These are phyloP conservation scores for Citrus trifoliata DNA, from an alignment of 345 rosid genomes.

Conservation along the genomic window DNA sequence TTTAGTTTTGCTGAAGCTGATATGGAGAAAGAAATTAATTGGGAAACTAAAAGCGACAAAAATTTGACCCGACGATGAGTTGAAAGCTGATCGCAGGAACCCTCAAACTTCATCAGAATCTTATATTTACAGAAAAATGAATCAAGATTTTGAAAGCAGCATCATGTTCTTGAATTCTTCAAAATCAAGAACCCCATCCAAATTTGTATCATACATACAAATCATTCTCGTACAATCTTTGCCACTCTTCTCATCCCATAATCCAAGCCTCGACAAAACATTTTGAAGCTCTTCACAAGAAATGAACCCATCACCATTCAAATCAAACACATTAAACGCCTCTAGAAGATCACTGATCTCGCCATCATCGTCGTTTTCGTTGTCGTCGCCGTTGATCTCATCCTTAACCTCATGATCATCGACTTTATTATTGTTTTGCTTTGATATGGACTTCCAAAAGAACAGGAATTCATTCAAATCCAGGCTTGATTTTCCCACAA, in stretches of 20 bases:
- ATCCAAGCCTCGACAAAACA: slow-evolving; percentile 59
- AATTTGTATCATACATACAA: slow-evolving; percentile 51
- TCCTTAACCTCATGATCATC: neutral
- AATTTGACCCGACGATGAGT: too few relatives aligned
- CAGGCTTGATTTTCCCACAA: slow-evolving; percentile 60
- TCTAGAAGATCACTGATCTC: slow-evolving; percentile 30
- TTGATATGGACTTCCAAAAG: slow-evolving; percentile 48
- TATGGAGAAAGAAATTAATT: too few relatives aligned
- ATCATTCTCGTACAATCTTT: slow-evolving; percentile 73
- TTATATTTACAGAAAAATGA: too few relatives aligned
- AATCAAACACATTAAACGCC: slow-evolving; percentile 74
- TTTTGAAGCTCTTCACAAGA: slow-evolving; percentile 65
- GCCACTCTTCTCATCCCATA: slow-evolving; percentile 52
- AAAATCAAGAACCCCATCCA: slow-evolving; percentile 74
- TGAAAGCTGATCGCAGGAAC: too few relatives aligned
- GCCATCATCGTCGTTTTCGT: too few relatives aligned
- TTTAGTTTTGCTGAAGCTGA: too few relatives aligned
- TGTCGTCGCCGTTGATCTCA: neutral
- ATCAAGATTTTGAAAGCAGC: slow-evolving; percentile 8
- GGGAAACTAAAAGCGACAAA: too few relatives aligned
- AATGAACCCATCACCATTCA: slow-evolving; percentile 72
- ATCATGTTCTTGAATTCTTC: slow-evolving; percentile 84
- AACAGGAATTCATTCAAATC: slow-evolving; percentile 53
- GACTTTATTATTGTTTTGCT: neutral
- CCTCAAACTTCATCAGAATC: too few relatives aligned